These are phyloP conservation scores for Phascolomyces articulosus DNA, from an alignment of 371 early-diverging fungal genomes.

Conservation along the genomic window DNA sequence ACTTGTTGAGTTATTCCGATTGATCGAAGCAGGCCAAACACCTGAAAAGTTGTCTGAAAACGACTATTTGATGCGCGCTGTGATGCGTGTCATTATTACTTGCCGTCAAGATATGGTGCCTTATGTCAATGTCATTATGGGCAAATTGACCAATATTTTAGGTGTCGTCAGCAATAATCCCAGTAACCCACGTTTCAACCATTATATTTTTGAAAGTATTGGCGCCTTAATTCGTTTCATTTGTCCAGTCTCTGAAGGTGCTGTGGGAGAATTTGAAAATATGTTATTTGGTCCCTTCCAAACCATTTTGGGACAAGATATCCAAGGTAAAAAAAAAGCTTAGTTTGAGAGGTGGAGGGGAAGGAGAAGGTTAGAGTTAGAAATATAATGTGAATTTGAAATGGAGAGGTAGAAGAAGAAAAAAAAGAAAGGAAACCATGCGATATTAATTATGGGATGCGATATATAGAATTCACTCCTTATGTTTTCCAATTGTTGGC, in stretches of 20 bases:
- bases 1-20: conserved; percentile 74
- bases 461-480: conserved; percentile 85
- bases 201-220: conserved; percentile 93
- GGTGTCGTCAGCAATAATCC: conserved; percentile 92
- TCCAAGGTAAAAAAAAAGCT: conserved; percentile 41
- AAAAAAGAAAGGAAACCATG: neutral
- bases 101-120: conserved; percentile 73
- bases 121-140: conserved; percentile 72
- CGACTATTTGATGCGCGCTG: conserved; percentile 91
- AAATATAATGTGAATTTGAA: too few species aligned
- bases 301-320: conserved; percentile 90
- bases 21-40: conserved; percentile 67
- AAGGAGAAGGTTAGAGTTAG: too few species aligned
- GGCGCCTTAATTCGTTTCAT: conserved; percentile 80
- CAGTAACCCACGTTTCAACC: conserved; percentile 96
- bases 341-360: too few species aligned
- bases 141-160: conserved; percentile 74
- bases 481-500: conserved; percentile 96
- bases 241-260: conserved; percentile 61
- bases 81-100: conserved; percentile 83
- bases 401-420: too few species aligned
- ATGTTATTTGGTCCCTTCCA: conserved; percentile 81
- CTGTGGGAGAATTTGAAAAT: conserved; percentile 81
- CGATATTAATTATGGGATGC: neutral
- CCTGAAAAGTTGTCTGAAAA: conserved; percentile 94